These are phyloP conservation scores for Trichoderma guizhouense DNA, from an alignment of 2,329 filamentous ascomycete species.

Conservation along the genomic window DNA sequence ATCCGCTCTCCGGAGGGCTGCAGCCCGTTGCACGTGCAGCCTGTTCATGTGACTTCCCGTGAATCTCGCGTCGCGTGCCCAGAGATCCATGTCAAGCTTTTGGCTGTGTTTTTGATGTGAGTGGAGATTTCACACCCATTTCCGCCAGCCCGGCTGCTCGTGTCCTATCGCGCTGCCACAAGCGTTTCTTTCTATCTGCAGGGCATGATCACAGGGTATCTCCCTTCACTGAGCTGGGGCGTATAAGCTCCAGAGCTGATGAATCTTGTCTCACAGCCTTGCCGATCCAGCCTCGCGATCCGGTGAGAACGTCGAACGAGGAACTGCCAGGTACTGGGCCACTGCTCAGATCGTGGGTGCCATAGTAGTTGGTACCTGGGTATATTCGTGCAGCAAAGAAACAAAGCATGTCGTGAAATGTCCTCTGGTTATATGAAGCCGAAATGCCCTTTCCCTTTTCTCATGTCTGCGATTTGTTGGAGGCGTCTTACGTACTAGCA, in stretches of 20 bases:
- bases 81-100: not conserved
- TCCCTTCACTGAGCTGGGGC: not conserved
- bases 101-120: not conserved
- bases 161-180: conserved; percentile 10
- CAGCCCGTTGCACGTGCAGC: conserved; percentile 9
- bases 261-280: conserved; percentile 11
- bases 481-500: conserved; percentile 55
- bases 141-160: not conserved
- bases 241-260: not conserved
- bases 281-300: not conserved
- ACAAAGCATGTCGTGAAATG: not conserved
- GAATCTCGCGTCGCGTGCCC: conserved; percentile 26
- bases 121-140: conserved; percentile 9
- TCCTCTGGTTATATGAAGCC: not conserved
- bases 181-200: not conserved
- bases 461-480: conserved; percentile 71
- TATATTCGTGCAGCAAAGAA: not conserved
- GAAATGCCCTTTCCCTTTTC: conserved; percentile 65
- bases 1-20: not conserved
- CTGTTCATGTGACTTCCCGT: conserved; percentile 34
- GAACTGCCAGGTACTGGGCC: not conserved
- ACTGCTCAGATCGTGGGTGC: not conserved
- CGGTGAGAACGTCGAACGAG: not conserved
- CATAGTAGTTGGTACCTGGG: not conserved
- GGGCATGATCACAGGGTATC: conserved; percentile 11